phyloP scores from a whole-genome alignment of 495 filamentous ascomycete genomes.

The Penicillium ochrochloron region DNA sequence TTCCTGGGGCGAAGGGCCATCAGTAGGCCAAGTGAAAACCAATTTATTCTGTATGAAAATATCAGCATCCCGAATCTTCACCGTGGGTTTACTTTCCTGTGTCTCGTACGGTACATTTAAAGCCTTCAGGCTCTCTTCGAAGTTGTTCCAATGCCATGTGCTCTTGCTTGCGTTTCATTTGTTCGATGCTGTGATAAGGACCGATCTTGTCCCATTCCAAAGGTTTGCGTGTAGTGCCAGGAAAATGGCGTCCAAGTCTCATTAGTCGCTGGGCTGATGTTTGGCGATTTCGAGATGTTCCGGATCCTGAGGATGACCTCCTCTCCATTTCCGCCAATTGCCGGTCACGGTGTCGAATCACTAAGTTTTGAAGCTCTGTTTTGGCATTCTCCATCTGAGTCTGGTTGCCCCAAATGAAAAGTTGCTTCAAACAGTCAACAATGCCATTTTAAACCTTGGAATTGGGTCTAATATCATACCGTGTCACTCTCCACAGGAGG shows the following conservation, averaged over 20 bases:
- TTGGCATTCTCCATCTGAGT: slow-evolving; percentile 8
- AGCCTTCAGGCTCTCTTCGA: neutral
- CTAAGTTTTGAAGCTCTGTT: slow-evolving; percentile 3
- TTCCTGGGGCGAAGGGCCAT: slow-evolving; percentile 41
- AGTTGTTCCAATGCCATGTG: neutral
- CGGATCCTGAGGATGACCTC: neutral
- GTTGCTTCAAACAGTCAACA: neutral
- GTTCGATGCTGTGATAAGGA: neutral
- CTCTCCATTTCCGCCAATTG: neutral
- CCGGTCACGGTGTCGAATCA: neutral
- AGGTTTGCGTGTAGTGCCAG: neutral
- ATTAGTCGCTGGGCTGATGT: neutral
- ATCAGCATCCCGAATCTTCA: neutral
- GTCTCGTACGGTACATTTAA: neutral
- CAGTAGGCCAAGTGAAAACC: slow-evolving; percentile 50
- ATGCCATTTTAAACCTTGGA: neutral
- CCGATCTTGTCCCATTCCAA: neutral
- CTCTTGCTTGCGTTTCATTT: neutral
- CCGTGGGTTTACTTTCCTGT: no score
- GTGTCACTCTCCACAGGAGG: slow-evolving; percentile 8
- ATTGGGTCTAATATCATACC: neutral
- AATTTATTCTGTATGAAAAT: slow-evolving; percentile 17
- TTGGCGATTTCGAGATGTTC: no score
- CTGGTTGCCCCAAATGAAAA: slow-evolving; percentile 17
- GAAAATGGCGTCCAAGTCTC: neutral